A percentile compares a stretch with the other conserved stretches of the same genome.
Evolutionary conservation across 2,329 filamentous ascomycete genomes (phyloP).

Genomic region (Lecanoromycetidae sp.): DNA sequence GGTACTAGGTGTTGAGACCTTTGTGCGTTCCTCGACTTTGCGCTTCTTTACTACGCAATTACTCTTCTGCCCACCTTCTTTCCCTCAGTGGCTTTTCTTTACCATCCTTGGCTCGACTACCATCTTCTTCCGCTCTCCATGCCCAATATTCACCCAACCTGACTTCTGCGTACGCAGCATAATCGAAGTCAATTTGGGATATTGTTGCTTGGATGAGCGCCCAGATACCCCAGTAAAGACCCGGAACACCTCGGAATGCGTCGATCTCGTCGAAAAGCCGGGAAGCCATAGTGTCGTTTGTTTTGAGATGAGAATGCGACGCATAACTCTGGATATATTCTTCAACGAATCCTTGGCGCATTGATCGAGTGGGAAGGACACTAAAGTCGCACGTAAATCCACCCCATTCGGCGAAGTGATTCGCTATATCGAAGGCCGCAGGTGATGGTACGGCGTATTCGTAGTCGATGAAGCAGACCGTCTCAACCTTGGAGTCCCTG

Average conservation of each 20-base stretch:
- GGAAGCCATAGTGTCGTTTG: slow-evolving; percentile 21
- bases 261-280: slow-evolving; percentile 70
- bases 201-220: slow-evolving; percentile 88
- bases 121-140: slow-evolving; percentile 10
- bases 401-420: slow-evolving; percentile 97
- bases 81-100: slow-evolving; percentile 51
- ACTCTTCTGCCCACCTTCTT: slow-evolving; percentile 49
- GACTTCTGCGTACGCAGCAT: slow-evolving; percentile 77
- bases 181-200: slow-evolving; percentile 93
- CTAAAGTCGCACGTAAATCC: slow-evolving; percentile 90
- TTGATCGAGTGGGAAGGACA: slow-evolving; percentile 63
- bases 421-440: slow-evolving; percentile 89
- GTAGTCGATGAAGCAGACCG: slow-evolving; percentile 88
- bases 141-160: slow-evolving; percentile 43
- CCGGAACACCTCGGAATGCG: slow-evolving; percentile 73
- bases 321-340: slow-evolving; percentile 74
- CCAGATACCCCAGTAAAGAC: slow-evolving; percentile 87
- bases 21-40: not conserved
- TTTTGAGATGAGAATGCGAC: slow-evolving; percentile 29
- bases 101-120: slow-evolving; percentile 4
- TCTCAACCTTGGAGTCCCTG: slow-evolving; percentile 33
- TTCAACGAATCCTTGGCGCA: slow-evolving; percentile 67
- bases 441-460: slow-evolving; percentile 93
- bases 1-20: slow-evolving; percentile 12
- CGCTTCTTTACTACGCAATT: not conserved